A percentile compares a stretch with the other conserved stretches of the same genome.
Conservation (phyloP, 2,329 filamentous ascomycete species). For the Aspergillus sergii region DNA sequence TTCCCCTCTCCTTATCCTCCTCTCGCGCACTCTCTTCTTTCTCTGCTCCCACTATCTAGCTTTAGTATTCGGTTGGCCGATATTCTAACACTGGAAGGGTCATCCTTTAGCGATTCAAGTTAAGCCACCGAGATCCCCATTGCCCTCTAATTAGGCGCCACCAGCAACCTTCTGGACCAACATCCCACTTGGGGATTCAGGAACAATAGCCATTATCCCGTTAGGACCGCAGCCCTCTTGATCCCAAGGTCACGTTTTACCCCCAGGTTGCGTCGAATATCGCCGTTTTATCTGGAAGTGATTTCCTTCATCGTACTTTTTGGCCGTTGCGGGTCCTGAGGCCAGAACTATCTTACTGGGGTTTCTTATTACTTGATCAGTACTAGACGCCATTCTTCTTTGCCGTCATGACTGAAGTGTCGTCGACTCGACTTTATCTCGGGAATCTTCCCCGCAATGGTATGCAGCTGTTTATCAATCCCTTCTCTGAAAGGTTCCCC, state of each 20-base stretch:
- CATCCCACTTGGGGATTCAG: conserved; percentile 7
- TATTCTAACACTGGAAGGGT: neutral
- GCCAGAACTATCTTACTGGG: conserved; percentile 6
- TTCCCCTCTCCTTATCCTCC: conserved; percentile 14
- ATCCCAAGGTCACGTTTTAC: conserved; percentile 7
- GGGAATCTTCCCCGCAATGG: conserved; percentile 96
- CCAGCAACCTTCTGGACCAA: conserved; percentile 10
- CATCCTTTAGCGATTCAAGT: conserved; percentile 1
- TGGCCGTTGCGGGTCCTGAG: conserved; percentile 5
- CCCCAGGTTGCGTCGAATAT: neutral
- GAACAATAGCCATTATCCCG: conserved; percentile 8
- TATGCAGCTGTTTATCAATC: conserved; percentile 56
- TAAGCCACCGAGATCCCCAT: conserved; percentile 3
- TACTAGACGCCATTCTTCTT: conserved; percentile 4
- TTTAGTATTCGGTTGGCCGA: neutral
- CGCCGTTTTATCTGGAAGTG: neutral
- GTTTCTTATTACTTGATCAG: conserved; percentile 7
- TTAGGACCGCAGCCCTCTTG: conserved; percentile 8
- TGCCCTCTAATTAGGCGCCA: conserved; percentile 7
- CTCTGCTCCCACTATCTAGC: neutral
- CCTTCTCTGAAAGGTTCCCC: conserved; percentile 25
- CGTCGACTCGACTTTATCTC: conserved; percentile 91
- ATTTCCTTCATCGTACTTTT: neutral
- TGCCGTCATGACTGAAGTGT: conserved; percentile 76
- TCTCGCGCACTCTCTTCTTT: neutral